phyloP scores from a whole-genome alignment of 345 rosid genomes.

The Bretschneidera sinensis region DNA sequence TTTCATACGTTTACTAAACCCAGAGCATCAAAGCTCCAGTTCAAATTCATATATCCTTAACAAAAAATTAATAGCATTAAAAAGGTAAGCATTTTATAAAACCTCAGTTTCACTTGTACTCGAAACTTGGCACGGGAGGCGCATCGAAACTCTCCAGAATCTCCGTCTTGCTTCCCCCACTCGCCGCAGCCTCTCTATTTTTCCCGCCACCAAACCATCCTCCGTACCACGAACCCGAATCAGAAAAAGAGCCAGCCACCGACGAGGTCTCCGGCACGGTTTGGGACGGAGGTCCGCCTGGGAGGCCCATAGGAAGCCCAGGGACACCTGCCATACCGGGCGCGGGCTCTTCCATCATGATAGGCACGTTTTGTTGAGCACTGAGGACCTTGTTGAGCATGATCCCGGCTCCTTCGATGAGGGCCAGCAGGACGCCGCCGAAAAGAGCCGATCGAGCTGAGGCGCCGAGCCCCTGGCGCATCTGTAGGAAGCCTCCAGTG shows the following conservation, averaged over 20 bases:
- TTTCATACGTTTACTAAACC: not conserved
- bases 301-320: slow-evolving; percentile 30
- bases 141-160: slow-evolving; percentile 79
- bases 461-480: slow-evolving; percentile 64
- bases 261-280: slow-evolving; percentile 18
- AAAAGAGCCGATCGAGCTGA: slow-evolving; percentile 45
- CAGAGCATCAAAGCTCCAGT: not conserved
- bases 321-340: slow-evolving; percentile 16
- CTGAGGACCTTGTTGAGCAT: slow-evolving; percentile 44
- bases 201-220: slow-evolving; percentile 49
- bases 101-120: slow-evolving; percentile 42
- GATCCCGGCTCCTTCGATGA: slow-evolving; percentile 68
- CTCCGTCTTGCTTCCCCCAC: slow-evolving; percentile 49
- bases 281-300: slow-evolving; percentile 22
- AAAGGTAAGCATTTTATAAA: not conserved
- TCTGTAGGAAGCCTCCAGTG: slow-evolving; percentile 65
- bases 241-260: slow-evolving; percentile 16
- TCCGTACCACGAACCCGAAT: slow-evolving; percentile 52
- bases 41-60: not conserved
- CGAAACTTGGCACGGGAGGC: slow-evolving; percentile 64
- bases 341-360: slow-evolving; percentile 39
- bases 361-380: slow-evolving; percentile 34
- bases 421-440: slow-evolving; percentile 57
- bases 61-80: too few species aligned
- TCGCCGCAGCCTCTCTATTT: slow-evolving; percentile 33